Evolutionary conservation across 352 stramenopile genomes (phyloP), one percentile per base, ranked within the genome.

Genomic region (Phytopythium mirpurense): DNA sequence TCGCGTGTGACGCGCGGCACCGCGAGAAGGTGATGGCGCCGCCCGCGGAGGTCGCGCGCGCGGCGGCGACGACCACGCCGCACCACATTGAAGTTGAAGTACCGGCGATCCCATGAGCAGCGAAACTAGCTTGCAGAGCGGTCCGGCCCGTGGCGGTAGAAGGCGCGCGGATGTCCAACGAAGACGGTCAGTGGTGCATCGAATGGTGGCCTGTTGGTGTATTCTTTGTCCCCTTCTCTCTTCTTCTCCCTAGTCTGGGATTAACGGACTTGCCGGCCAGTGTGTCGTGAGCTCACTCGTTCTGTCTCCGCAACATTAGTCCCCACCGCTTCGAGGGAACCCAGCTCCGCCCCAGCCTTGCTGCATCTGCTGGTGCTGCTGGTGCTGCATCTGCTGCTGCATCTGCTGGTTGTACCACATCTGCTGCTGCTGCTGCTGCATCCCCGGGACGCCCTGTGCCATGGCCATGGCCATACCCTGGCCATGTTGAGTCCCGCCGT

Each of bases 31-130:
- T 84, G 38, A 60, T 79, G 59, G 67, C 60, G 16, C 55, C 67
- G 24, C 57, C 62, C 42, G 46, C 62, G 15, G 63, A 60, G 7
- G 38, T 38, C 16, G 29, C 54, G 32, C 40, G 54, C 48, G 56
- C 66, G 48, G 48, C 46, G 34, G 24, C 50, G 40, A 24, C 46
- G 45, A 54, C 52, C 38, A 46, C 58, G 44, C 74, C 76, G 43
- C 79, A 90, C 51, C 56, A 83, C 56, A 73, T 90, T 16, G 79
- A 90, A 56, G 62, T 90, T 19, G 74, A 82, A 53, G 72, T 90
- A n/a, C 45, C 59, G 3, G 67, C 76, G 11, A 46, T 46, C 21
- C 40, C 40, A 4, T 46, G 40, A 46, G 29, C n/a, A n/a, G n/a
- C n/a, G n/a, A n/a, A n/a, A n/a, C n/a, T n/a, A n/a, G n/a, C n/a